Conservation (phyloP, 306 rosid genomes). For the Acacia acuminata region DNA sequence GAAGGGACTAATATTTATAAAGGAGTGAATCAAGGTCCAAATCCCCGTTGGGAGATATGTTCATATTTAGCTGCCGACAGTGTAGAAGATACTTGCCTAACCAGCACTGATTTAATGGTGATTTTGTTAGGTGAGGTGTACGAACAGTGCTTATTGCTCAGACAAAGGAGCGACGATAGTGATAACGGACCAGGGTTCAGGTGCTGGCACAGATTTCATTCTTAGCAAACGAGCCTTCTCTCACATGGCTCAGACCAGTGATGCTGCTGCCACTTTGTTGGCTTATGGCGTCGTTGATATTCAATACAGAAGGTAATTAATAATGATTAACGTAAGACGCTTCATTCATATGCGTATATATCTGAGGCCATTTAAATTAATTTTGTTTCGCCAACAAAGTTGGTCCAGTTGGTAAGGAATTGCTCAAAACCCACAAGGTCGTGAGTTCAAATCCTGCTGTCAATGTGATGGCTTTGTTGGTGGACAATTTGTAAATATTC, state of each 20-base stretch:
- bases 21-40: no score
- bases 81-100: not conserved
- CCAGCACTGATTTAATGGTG: not conserved
- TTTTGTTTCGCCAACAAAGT: no score
- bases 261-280: conserved; percentile 54
- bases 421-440: no score
- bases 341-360: not conserved
- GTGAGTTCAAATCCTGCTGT: no score
- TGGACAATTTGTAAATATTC: no score
- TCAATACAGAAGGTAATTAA: conserved; percentile 65
- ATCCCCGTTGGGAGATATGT: no score
- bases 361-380: not conserved
- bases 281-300: conserved; percentile 66
- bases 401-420: no score
- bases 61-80: no score
- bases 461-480: no score
- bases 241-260: conserved; percentile 67
- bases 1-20: no score
- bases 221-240: conserved; percentile 72
- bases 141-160: conserved; percentile 61
- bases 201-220: conserved; percentile 67
- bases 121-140: conserved; percentile 53
- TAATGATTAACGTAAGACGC: not conserved
- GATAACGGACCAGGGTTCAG: conserved; percentile 79
- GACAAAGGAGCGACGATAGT: conserved; percentile 71